Evolutionary conservation across 208 protist genomes (phyloP).

Genomic region (Trypanosoma scelopori): DNA sequence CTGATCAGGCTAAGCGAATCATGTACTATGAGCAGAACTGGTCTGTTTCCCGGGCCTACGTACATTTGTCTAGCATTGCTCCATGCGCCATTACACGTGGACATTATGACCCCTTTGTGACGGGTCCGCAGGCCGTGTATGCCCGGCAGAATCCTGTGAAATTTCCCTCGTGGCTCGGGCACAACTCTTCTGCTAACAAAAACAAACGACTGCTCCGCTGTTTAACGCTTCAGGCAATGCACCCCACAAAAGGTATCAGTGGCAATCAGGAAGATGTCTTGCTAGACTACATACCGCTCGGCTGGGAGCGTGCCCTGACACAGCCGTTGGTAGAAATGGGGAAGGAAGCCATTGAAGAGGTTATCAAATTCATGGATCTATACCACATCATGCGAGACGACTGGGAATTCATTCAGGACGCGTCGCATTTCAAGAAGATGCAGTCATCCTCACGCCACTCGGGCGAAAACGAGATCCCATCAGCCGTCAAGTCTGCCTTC

Average conservation of each 20-base stretch:
- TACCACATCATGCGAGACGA: conserved; percentile 89
- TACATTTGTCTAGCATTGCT: conserved; percentile 73
- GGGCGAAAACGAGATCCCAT: conserved; percentile 42
- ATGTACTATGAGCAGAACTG: conserved; percentile 92
- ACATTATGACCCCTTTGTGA: conserved; percentile 84
- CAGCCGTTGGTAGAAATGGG: conserved; percentile 48
- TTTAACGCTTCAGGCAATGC: conserved; percentile 63
- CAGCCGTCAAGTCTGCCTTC: conserved; percentile 85
- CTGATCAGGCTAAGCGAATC: conserved; percentile 70
- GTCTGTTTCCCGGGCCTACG: conserved; percentile 74
- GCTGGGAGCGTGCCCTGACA: conserved; percentile 61
- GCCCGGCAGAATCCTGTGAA: conserved; percentile 85
- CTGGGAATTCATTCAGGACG: conserved; percentile 84
- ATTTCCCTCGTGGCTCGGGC: conserved; percentile 87
- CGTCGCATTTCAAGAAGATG: conserved; percentile 79
- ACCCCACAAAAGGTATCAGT: conserved; percentile 52
- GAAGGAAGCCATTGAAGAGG: conserved; percentile 72
- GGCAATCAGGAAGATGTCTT: conserved; percentile 78
- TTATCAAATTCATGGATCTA: conserved; percentile 83
- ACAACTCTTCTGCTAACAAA: conserved; percentile 88
- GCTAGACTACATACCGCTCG: conserved; percentile 85
- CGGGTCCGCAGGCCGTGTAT: conserved; percentile 70
- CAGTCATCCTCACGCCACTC: conserved; percentile 16
- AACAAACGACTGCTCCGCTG: conserved; percentile 76
- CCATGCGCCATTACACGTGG: conserved; percentile 83